These are phyloP conservation scores for Phytopythium cucurbitacearum DNA, from an alignment of 352 stramenopile genomes.

Conservation along the genomic window DNA sequence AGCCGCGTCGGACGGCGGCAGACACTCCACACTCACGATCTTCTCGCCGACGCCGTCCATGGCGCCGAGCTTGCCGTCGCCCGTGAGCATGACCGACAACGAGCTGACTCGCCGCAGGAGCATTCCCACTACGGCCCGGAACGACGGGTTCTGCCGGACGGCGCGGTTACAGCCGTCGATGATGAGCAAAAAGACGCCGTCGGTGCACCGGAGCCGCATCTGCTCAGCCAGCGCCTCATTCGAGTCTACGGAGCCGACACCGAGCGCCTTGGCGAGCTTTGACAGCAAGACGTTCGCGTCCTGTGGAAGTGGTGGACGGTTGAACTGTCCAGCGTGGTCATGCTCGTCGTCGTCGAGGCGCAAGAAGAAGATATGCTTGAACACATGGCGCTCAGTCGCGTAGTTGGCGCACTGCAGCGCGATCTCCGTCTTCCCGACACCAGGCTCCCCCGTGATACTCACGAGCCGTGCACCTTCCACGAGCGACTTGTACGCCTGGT, in stretches of 20 bases:
- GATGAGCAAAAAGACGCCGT: conserved; percentile 60
- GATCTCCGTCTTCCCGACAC: conserved; percentile 80
- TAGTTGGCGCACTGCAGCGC: conserved; percentile 76
- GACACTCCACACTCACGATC: conserved; percentile 57
- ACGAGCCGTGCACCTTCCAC: conserved; percentile 73
- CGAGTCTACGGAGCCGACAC: conserved; percentile 15
- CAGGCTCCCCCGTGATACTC: conserved; percentile 64
- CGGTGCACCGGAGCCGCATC: conserved; percentile 40
- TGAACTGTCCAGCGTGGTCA: conserved; percentile 8
- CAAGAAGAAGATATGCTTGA: conserved; percentile 72
- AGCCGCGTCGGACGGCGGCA: conserved; percentile 63
- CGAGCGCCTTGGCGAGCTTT: conserved; percentile 42
- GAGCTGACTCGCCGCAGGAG: conserved; percentile 64
- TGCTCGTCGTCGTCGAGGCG: conserved; percentile 27
- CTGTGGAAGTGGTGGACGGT: no score
- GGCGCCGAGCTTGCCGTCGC: conserved; percentile 64
- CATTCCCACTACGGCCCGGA: conserved; percentile 39
- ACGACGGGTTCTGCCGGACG: conserved; percentile 34
- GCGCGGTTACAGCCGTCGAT: conserved; percentile 70
- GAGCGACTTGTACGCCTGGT: conserved; percentile 73
- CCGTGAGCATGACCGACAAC: conserved; percentile 58
- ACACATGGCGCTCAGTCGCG: conserved; percentile 63
- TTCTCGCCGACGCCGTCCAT: conserved; percentile 82
- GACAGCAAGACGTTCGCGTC: no score
- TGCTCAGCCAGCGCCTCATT: conserved; percentile 46